Percentiles rank a stretch among this genome's conserved stretches.
phyloP scores from a whole-genome alignment of 106 monocot species.

The Hemerocallis citrina region DNA sequence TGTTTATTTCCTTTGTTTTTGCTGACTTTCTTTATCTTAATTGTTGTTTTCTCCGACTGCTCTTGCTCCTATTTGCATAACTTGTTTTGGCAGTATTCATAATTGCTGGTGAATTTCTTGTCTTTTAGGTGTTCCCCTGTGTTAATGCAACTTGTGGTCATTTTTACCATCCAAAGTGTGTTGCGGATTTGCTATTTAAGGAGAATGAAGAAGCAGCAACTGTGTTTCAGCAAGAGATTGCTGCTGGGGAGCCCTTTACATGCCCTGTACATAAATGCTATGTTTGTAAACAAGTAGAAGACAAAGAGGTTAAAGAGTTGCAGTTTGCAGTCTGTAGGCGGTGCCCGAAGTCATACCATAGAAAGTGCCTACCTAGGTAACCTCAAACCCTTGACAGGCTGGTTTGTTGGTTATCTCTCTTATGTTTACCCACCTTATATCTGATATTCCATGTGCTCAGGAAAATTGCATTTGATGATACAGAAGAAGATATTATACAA shows the following conservation, averaged over 20 bases:
- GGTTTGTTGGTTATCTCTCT: neutral
- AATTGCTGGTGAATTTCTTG: neutral
- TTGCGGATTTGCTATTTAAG: conserved; percentile 34
- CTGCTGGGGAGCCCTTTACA: conserved; percentile 45
- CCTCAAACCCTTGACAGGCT: neutral
- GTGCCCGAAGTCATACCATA: conserved; percentile 80
- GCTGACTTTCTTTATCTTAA: too few relatives aligned
- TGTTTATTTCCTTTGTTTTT: neutral
- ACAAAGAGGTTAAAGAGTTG: conserved; percentile 31
- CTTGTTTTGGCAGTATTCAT: neutral
- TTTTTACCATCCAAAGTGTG: conserved; percentile 84
- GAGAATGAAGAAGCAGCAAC: conserved; percentile 32
- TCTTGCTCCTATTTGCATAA: too few relatives aligned
- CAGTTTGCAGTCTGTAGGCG: conserved; percentile 87
- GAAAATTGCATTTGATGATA: conserved; percentile 41
- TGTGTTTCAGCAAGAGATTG: conserved; percentile 36
- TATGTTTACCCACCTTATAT: neutral
- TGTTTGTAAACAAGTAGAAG: conserved; percentile 56
- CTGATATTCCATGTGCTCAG: conserved; percentile 14
- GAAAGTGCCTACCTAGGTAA: conserved; percentile 82
- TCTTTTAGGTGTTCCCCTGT: conserved; percentile 56
- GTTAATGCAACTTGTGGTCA: conserved; percentile 65
- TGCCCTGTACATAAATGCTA: conserved; percentile 71
- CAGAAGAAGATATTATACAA: conserved; percentile 23
- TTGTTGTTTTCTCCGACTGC: too few relatives aligned